Conservation (phyloP, 2,329 filamentous ascomycete species). For the Colletotrichum eremochloae region DNA sequence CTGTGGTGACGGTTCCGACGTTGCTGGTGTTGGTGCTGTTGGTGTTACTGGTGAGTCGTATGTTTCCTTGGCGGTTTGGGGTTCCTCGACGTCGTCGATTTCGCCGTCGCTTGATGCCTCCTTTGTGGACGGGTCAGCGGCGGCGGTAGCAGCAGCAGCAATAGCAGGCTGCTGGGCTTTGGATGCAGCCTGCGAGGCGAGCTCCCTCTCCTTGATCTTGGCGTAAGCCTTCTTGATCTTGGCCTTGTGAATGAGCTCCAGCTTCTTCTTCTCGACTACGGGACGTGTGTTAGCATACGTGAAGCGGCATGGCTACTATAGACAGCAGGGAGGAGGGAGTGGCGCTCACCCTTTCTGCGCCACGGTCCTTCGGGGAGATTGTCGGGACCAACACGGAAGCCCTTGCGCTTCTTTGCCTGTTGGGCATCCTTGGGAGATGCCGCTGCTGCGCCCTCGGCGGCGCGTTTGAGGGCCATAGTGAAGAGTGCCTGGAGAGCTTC, state of each 20-base stretch:
- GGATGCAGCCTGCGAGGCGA: constrained; percentile 43
- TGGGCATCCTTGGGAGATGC: constrained; percentile 46
- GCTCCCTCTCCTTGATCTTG: constrained; percentile 80
- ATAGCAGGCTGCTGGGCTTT: constrained; percentile 36
- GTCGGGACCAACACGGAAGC: constrained; percentile 88
- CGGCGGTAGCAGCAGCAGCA: constrained; percentile 19
- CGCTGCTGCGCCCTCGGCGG: constrained; percentile 57
- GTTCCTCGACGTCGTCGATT: constrained; percentile 23
- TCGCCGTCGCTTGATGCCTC: constrained; percentile 45
- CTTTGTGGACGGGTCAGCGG: constrained; percentile 30
- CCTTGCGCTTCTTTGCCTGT: constrained; percentile 71
- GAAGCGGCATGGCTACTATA: constrained; percentile 1
- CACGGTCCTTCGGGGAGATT: constrained; percentile 93
- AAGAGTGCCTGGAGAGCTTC: background rate
- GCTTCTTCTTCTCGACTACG: constrained; percentile 88
- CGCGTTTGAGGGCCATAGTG: constrained; percentile 71
- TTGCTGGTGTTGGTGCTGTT: constrained; percentile 13
- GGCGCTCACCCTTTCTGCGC: constrained; percentile 75
- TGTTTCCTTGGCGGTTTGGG: constrained; percentile 46
- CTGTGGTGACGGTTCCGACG: constrained; percentile 4
- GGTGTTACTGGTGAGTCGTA: constrained; percentile 46
- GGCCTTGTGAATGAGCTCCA: constrained; percentile 88
- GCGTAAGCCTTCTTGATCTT: constrained; percentile 94
- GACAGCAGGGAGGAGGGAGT: constrained; percentile 3
- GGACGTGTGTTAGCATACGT: constrained; percentile 1